phyloP scores from a whole-genome alignment of 768 basidiomycete genomes.

The Tulasnella sp. region DNA sequence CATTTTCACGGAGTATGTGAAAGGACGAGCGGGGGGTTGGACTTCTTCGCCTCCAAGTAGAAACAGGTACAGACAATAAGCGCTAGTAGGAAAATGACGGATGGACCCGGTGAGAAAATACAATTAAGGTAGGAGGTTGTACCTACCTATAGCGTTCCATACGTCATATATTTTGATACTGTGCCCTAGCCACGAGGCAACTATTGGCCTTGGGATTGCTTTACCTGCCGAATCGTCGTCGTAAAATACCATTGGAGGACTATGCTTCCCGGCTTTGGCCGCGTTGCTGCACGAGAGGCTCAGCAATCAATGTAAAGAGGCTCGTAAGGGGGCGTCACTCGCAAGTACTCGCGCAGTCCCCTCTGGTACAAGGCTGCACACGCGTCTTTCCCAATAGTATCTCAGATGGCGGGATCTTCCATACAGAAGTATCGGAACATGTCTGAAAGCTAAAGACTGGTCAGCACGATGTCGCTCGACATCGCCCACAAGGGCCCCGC shows the following conservation, averaged over 20 bases:
- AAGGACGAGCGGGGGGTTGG: not conserved
- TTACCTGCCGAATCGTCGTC: not conserved
- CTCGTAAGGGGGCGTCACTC: not conserved
- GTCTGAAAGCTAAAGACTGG: not conserved
- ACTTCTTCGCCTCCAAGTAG: not conserved
- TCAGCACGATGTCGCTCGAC: too few species aligned
- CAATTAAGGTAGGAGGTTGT: not conserved
- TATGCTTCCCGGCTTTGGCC: not conserved
- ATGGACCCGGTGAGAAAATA: not conserved
- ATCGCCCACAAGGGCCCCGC: too few species aligned
- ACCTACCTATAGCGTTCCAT: not conserved
- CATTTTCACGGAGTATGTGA: not conserved
- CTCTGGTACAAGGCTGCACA: not conserved
- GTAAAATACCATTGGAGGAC: not conserved
- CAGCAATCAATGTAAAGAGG: not conserved
- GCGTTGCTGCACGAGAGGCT: not conserved
- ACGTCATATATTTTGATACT: not conserved
- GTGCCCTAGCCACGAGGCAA: not conserved
- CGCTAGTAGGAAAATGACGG: not conserved
- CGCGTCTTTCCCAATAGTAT: not conserved
- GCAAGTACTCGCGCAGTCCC: not conserved
- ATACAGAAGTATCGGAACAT: not conserved
- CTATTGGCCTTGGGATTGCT: not conserved
- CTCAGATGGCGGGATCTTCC: not conserved
- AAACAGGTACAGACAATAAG: not conserved